These are phyloP conservation scores for Hypericum androsaemum DNA, from an alignment of 345 rosid genomes.

Conservation along the genomic window DNA sequence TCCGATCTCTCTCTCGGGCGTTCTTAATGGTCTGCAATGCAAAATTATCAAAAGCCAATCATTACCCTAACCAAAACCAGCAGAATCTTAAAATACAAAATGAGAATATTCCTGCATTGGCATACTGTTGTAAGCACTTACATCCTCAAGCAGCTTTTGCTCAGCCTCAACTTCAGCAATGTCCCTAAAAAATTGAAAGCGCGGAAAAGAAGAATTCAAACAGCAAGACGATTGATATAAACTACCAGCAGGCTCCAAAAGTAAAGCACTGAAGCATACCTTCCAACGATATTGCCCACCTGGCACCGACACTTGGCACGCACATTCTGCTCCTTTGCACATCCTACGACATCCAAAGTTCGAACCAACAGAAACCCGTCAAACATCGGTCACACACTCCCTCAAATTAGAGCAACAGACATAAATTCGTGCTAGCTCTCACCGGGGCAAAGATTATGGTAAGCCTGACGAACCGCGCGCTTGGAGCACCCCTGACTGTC, in stretches of 20 bases:
- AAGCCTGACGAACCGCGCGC: constrained; percentile 92
- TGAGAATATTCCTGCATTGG: too few relatives aligned
- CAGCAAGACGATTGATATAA: not conserved
- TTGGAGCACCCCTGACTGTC: constrained; percentile 52
- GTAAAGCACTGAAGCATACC: not conserved
- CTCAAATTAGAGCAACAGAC: too few relatives aligned
- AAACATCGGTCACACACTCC: too few relatives aligned
- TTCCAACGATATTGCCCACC: constrained; percentile 28
- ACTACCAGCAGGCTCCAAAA: not conserved
- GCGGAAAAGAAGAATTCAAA: not conserved
- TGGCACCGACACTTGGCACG: constrained; percentile 78
- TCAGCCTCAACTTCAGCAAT: constrained; percentile 69
- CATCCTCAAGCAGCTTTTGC: constrained; percentile 71
- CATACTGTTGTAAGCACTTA: constrained; percentile 16
- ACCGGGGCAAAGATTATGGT: constrained; percentile 88
- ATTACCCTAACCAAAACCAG: constrained; percentile 5
- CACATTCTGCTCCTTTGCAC: constrained; percentile 89
- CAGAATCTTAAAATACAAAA: not conserved
- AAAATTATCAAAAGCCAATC: constrained; percentile 6
- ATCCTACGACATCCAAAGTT: constrained; percentile 7
- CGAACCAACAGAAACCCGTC: too few relatives aligned
- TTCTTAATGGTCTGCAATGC: constrained; percentile 67
- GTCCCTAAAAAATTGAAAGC: constrained; percentile 33
- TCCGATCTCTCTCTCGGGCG: constrained; percentile 87
- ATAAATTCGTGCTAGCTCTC: constrained; percentile 12